Base-by-base conservation (phyloP, 2,329 filamentous ascomycete genomes). In the Trichoderma arundinaceum region DNA sequence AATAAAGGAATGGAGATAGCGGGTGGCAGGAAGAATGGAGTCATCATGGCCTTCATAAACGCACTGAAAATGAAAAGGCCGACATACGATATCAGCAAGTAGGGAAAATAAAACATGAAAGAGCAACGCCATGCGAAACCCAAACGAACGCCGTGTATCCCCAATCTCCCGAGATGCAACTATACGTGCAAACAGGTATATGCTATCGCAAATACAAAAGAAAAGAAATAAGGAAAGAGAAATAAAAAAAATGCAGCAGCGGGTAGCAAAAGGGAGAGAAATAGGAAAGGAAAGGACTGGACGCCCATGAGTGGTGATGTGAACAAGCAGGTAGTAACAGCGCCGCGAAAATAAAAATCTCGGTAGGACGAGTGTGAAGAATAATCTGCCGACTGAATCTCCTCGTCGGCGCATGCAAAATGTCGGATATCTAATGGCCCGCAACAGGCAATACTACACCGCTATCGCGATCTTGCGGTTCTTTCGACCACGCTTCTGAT, bases 381-480 rank as follows among this genome's bases (percentile, higher is more conserved):
- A 63, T 53, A 38, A 46, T 46, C 13, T n/a, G 48, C 41, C 38
- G n/a, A 46, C 22, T n/a, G 13, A 35, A n/a, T 19, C 13, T 19
- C 32, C 33, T 17, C 41, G 6, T 10, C 28, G 32, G 17, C 33
- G 19, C 17, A 19, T 54, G 38, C 41, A 7, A 54, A 13, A 53
- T 22, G 49, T 54, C 60, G 39, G 49, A 38, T 54, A 46, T 32
- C 70, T 72, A 82, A 61, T 72, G 72, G 39, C 76, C 75, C 22
- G 83, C 82, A 1, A 72, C 68, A 22, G 77, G 78, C 61, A 85
- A 72, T 68, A 84, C 83, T 69, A 85, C 82, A 41, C 83, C 83
- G 68, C 83, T 85, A 70, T 85, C 83, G 65, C 82, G 78, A 71
- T 84, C 83, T 66, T 83, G 82, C 10, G 78, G 72, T 43, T 75